phyloP scores from a whole-genome alignment of 2,329 filamentous ascomycete genomes.

The Penicillium nordicum region DNA sequence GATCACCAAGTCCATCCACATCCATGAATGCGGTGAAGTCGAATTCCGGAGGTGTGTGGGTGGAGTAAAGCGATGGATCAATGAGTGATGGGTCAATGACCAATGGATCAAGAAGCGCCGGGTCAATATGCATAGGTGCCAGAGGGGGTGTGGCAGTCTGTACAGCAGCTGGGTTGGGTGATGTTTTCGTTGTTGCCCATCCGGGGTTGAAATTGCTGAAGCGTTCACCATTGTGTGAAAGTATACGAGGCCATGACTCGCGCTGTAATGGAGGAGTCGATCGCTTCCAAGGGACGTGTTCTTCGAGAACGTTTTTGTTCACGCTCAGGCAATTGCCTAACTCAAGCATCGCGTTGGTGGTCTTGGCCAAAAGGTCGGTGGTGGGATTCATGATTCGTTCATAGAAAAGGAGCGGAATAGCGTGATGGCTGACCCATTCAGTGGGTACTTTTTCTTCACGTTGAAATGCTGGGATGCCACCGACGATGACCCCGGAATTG shows the following conservation, averaged over 20 bases:
- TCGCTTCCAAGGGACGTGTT: slow-evolving; percentile 1
- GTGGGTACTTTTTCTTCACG: slow-evolving; percentile 24
- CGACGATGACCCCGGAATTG: slow-evolving; percentile 27
- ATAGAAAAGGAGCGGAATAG: slow-evolving; percentile 33
- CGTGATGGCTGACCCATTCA: slow-evolving; percentile 19
- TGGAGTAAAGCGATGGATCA: not conserved
- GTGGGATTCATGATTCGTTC: slow-evolving; percentile 32
- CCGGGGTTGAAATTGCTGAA: slow-evolving; percentile 4
- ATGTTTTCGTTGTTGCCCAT: not conserved
- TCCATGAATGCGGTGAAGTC: not conserved
- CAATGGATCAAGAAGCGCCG: not conserved
- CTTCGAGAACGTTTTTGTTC: not conserved
- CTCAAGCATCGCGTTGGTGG: slow-evolving; percentile 10
- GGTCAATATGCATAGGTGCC: not conserved
- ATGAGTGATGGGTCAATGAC: slow-evolving; percentile 2
- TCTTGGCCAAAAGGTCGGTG: slow-evolving; percentile 14
- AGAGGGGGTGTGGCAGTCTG: not conserved
- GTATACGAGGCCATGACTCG: slow-evolving; percentile 4
- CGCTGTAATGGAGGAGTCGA: not conserved
- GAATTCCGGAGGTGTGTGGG: not conserved
- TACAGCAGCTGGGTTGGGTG: not conserved
- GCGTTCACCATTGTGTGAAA: not conserved
- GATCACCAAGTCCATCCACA: too few relatives aligned
- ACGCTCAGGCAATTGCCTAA: slow-evolving; percentile 7
- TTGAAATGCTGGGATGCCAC: slow-evolving; percentile 17